Base-by-base conservation (phyloP, 2,329 filamentous ascomycete genomes). In the Elsinoe necatrix region DNA sequence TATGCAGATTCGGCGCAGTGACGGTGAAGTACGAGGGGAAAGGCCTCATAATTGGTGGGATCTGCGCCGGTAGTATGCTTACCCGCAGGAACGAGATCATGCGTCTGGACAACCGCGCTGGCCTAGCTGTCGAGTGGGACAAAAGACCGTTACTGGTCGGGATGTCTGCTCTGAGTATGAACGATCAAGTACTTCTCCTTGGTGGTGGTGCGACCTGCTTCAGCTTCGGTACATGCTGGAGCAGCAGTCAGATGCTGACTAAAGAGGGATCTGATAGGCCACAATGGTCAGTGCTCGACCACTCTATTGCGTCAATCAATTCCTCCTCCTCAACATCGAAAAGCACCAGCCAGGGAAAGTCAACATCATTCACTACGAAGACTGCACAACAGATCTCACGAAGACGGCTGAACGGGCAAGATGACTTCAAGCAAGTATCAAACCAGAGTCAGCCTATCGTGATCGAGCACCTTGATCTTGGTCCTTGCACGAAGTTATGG, bases 171-270 rank as follows among this genome's bases (percentile, higher is more conserved):
- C 69, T 79, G 12, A 66, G 72, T 25, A 71, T 78, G 0, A 71
- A 72, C 25, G 64, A 75, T 27, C 71, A 78, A 16, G 64, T 90
- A 2, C 64, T 88, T 8, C 72, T 95, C 6, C 69, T 86, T 48
- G 89, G 89, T 1, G 91, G 91, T 14, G 91, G 89, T 35, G 89
- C 87, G 14, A 88, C 89, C 0, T 95, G 89, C 68, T 95, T 95
- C 73, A 90, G 88, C 0, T 95, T 95, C 78, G 90, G 90, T 1
- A 87, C 87, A 5, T 90, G 82, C 65, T 95, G 88, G 87, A 91
- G 90, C 52, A 76, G 77, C 29, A 81, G 81, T 1, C 73, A 77
- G 11, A 59, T 67, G 7, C 59, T 68, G 5, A 66, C 2, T 4
- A 37, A 14, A 4, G 11, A 14, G 14, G 29, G 16, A 7, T 27